These are phyloP conservation scores for Yarrowia yakushimensis DNA, from an alignment of 805 yeast species.

Conservation along the genomic window DNA sequence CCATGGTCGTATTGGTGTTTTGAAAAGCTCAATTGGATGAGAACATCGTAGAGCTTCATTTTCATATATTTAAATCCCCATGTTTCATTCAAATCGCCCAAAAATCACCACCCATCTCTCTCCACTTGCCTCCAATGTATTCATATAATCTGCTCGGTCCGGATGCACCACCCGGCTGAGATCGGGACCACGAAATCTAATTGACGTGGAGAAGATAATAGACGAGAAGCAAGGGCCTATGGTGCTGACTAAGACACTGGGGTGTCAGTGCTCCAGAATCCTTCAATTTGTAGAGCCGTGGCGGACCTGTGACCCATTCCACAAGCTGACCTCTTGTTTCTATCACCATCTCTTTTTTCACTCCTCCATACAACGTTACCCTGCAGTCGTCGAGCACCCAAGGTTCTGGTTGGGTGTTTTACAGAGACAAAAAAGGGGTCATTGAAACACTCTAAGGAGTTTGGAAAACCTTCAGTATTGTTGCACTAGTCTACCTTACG, in stretches of 20 bases:
- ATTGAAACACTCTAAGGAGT: too few species aligned
- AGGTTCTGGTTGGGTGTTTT: background rate
- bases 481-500: too few species aligned
- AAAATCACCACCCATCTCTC: too few species aligned
- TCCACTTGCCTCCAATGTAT: background rate
- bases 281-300: background rate
- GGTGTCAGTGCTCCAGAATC: background rate
- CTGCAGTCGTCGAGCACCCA: background rate
- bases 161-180: conserved; percentile 13
- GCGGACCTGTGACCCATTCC: background rate
- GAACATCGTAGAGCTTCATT: background rate
- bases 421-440: too few species aligned
- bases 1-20: background rate
- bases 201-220: background rate
- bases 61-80: too few species aligned
- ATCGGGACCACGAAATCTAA: conserved; percentile 12
- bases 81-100: too few species aligned
- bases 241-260: background rate
- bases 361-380: background rate
- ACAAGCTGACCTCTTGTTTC: background rate
- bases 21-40: background rate
- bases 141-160: conserved; percentile 14
- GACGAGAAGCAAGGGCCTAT: background rate
- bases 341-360: background rate
- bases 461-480: too few species aligned